Base-by-base conservation (phyloP, 768 basidiomycete genomes). In the Boletus rubescentipes region DNA sequence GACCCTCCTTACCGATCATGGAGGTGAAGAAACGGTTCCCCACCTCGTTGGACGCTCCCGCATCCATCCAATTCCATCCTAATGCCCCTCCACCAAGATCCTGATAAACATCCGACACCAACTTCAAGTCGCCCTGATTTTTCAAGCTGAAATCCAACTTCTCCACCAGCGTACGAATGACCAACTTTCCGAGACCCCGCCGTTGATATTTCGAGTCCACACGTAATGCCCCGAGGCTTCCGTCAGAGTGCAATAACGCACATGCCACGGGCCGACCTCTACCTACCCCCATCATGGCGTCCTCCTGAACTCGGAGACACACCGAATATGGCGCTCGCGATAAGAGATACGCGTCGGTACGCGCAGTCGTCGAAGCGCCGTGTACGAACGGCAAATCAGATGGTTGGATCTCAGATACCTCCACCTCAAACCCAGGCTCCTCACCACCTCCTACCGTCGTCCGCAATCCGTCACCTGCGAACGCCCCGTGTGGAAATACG, bases 61-160 rank as follows among this genome's bases (percentile, higher is more conserved):
- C 37, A n/a, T 68, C 61, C 23, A 47, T 39, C 66, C 65, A 67
- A 23, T 61, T 59, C 65, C 63, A 67, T 3, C 61, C 55, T 0
- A 65, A 35, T 1, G 62, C 65, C 11, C 65, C 66, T 12, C 65
- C 59, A 12, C 58, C 51, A 5, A 57, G 39, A 54, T 68, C 63
- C 14, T 20, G 49, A 53, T 55, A 9, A 26, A 26, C 40, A 9
- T 46, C 56, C 39, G 47, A 10, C 26, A n/a, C 12, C 37, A 31
- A 11, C 8, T 21, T 40, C 12, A 15, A 1, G 18, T 35, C 37
- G 23, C 36, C 21, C 1, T 18, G 48, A 32, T 21, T 40, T 41
- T 23, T 20, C 37, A 37, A 7, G 16, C 49, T 44, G 16, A 58
- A 51, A 34, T 57, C 51, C 37, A 59, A 10, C 42, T 40, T 58